Percentiles rank a stretch among this genome's conserved stretches.
phyloP scores from a whole-genome alignment of 2,329 filamentous ascomycete species.

The Teratosphaeria nubilosa region DNA sequence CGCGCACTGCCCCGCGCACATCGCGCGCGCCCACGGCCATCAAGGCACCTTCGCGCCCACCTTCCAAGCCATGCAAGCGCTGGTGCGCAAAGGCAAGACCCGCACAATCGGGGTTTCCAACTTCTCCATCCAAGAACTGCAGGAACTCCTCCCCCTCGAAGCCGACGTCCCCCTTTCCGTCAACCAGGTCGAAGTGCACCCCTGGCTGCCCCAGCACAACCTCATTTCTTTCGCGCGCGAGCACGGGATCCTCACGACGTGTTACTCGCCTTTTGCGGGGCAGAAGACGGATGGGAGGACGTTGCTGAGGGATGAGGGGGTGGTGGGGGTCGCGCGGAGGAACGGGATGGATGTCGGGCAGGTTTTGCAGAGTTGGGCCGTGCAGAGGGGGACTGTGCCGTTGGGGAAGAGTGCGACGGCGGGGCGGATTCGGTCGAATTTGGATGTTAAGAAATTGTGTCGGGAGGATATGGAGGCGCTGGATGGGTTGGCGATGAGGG shows the following conservation, averaged over 20 bases:
- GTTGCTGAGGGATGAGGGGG: slow-evolving; percentile 46
- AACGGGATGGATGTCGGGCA: slow-evolving; percentile 48
- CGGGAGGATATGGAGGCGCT: slow-evolving; percentile 29
- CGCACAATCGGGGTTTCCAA: slow-evolving; percentile 24
- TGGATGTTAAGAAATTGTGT: slow-evolving; percentile 24
- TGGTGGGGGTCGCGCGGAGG: slow-evolving; percentile 56
- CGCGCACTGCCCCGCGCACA: slow-evolving; percentile 10
- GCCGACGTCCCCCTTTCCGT: slow-evolving; percentile 14
- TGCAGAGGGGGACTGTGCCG: slow-evolving; percentile 45
- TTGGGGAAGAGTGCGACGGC: slow-evolving; percentile 47
- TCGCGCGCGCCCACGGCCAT: slow-evolving; percentile 10
- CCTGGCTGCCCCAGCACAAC: slow-evolving; percentile 18
- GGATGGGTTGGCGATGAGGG: slow-evolving; percentile 27
- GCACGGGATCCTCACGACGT: slow-evolving; percentile 18
- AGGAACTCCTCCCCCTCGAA: slow-evolving; percentile 16
- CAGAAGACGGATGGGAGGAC: slow-evolving; percentile 17
- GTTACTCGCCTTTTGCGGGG: slow-evolving; percentile 21
- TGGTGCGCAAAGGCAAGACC: slow-evolving; percentile 17
- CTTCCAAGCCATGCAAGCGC: slow-evolving; percentile 21
- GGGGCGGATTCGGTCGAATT: slow-evolving; percentile 33
- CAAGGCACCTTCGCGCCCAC: slow-evolving; percentile 19
- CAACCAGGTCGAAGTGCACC: slow-evolving; percentile 24
- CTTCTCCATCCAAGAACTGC: slow-evolving; percentile 19
- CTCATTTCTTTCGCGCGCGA: slow-evolving; percentile 14
- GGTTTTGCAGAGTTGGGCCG: slow-evolving; percentile 45